Percentiles rank a stretch among this genome's conserved stretches.
These are phyloP conservation scores for Suillus paluster DNA, from an alignment of 768 basidiomycete species.

Conservation along the genomic window DNA sequence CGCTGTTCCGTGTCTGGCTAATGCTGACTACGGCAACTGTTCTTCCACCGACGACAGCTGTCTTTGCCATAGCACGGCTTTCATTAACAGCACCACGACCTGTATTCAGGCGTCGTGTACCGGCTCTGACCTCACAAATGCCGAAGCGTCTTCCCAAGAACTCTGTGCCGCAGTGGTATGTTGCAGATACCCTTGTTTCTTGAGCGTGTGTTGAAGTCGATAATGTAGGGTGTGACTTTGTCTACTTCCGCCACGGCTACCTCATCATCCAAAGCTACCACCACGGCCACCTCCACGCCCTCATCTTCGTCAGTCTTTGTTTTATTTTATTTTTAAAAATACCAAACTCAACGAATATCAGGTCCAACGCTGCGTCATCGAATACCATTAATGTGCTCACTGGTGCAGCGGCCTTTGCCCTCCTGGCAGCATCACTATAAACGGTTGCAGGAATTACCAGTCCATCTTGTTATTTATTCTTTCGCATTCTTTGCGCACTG, in stretches of 20 bases:
- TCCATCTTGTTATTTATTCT: neutral
- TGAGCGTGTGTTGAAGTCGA: constrained; percentile 7
- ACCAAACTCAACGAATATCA: neutral
- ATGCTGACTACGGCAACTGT: constrained; percentile 52
- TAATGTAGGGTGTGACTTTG: constrained; percentile 57
- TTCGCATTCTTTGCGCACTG: constrained; percentile 6
- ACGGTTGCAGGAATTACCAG: neutral
- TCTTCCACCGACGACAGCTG: constrained; percentile 54
- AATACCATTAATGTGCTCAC: constrained; percentile 15
- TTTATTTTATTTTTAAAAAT: neutral
- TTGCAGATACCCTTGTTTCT: constrained; percentile 14
- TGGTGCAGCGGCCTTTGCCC: constrained; percentile 16
- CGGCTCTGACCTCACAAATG: constrained; percentile 47
- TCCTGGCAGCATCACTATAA: constrained; percentile 20
- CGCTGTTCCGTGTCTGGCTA: constrained; percentile 50
- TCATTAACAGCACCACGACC: constrained; percentile 47
- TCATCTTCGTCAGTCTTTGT: constrained; percentile 14
- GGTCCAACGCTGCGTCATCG: constrained; percentile 10
- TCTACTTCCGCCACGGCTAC: constrained; percentile 32
- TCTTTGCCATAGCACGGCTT: constrained; percentile 54
- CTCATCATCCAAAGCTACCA: constrained; percentile 18
- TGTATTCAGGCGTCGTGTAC: constrained; percentile 57
- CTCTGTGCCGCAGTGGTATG: constrained; percentile 57
- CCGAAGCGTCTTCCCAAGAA: constrained; percentile 44
- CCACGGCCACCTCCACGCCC: constrained; percentile 13